These are phyloP conservation scores for Athelia psychrophila DNA, from an alignment of 1,284 basidiomycete species.

Conservation along the genomic window DNA sequence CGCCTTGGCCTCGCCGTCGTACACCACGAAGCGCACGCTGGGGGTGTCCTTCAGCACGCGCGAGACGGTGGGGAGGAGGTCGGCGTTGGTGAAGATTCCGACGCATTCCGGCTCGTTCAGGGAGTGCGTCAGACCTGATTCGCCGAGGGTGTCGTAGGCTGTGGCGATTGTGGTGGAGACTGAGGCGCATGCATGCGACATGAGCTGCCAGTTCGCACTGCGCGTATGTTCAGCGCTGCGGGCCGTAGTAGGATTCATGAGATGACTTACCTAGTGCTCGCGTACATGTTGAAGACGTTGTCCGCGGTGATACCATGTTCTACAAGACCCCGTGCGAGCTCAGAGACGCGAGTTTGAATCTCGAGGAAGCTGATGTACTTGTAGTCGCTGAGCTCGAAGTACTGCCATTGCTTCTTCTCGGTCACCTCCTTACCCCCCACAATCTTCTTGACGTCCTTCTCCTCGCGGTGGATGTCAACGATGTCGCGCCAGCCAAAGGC, in stretches of 20 bases:
- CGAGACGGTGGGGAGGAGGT: conserved; percentile 73
- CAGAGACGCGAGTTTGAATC: conserved; percentile 58
- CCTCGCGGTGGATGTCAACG: conserved; percentile 75
- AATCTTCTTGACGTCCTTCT: conserved; percentile 86
- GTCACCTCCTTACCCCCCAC: conserved; percentile 81
- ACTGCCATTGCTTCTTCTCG: conserved; percentile 95
- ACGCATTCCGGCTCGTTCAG: conserved; percentile 89
- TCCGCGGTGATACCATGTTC: conserved; percentile 69
- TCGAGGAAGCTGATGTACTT: conserved; percentile 77
- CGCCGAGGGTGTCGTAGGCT: conserved; percentile 96
- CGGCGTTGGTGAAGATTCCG: conserved; percentile 91
- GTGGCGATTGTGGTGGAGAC: conserved; percentile 87
- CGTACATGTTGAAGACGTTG: conserved; percentile 92
- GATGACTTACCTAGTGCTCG: conserved; percentile 73
- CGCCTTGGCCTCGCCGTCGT: conserved; percentile 73
- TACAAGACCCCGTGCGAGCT: conserved; percentile 73
- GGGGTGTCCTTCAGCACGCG: conserved; percentile 72
- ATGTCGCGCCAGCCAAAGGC: conserved; percentile 84
- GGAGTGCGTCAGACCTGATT: conserved; percentile 86
- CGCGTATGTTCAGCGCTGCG: conserved; percentile 3
- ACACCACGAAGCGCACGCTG: conserved; percentile 78
- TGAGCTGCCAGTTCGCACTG: conserved; percentile 86
- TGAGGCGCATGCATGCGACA: conserved; percentile 79
- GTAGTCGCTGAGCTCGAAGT: conserved; percentile 89
- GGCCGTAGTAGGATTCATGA: background rate